Evolutionary conservation across 345 rosid genomes (phyloP).

Genomic region (Reutealis trisperma): DNA sequence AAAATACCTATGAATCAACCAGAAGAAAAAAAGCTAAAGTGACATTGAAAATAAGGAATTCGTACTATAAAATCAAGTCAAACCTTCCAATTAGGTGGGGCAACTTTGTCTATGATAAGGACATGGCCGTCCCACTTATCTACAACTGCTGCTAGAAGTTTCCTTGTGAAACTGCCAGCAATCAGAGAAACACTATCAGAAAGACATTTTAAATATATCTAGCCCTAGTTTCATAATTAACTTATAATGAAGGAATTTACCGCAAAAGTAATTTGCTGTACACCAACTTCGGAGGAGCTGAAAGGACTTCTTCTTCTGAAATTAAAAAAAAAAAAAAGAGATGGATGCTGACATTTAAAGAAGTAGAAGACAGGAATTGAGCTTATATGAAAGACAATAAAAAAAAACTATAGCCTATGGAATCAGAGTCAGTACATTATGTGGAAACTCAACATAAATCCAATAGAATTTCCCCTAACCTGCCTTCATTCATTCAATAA

Average conservation of each 20-base stretch:
- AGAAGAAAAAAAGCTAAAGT: not conserved
- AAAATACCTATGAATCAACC: not conserved
- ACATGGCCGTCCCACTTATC: constrained; percentile 88
- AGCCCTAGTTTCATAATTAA: not conserved
- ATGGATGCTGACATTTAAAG: constrained; percentile 11
- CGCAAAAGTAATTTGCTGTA: constrained; percentile 91
- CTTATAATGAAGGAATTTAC: constrained; percentile 34
- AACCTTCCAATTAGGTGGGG: constrained; percentile 94
- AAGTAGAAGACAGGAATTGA: not conserved
- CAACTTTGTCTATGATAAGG: constrained; percentile 63
- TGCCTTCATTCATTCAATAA: not conserved
- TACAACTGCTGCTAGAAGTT: constrained; percentile 80
- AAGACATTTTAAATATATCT: not conserved
- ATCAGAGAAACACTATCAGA: constrained; percentile 22
- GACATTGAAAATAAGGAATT: constrained; percentile 5
- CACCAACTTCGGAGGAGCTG: constrained; percentile 97
- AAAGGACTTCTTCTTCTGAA: constrained; percentile 94
- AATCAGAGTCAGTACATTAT: not conserved
- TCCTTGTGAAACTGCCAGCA: constrained; percentile 81
- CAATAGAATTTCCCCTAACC: not conserved
- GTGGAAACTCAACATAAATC: not conserved
- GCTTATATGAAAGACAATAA: not conserved
- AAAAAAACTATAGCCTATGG: not conserved
- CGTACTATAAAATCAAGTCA: not conserved
- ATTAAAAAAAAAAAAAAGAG: constrained; percentile 18